Base-by-base conservation (phyloP, 345 rosid species). In the Moringa oleifera region DNA sequence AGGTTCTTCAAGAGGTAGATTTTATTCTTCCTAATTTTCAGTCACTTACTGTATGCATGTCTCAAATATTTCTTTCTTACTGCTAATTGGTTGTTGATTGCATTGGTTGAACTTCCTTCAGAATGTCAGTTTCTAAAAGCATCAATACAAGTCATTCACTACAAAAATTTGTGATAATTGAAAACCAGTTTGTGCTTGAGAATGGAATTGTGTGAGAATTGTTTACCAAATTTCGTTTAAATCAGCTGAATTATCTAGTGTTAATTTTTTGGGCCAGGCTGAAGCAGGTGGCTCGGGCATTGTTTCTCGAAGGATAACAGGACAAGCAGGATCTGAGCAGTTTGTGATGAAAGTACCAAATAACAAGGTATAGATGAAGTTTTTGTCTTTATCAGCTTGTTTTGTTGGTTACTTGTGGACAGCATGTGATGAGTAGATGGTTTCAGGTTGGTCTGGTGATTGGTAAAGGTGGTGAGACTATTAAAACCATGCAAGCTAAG, bases 381-480 rank as follows among this genome's bases (percentile, higher is more conserved):
- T 31, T 50, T 46, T 66, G 58, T 20, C 51, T 63, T 67, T 55
- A 18, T 25, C 25, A 6, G 19, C 25, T 75, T 59, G 18, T 45
- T 52, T 33, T 20, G 16, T 49, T 20, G 62, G 53, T 51, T 41
- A 51, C n/a, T 46, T 62, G 25, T 12, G 46, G 51, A 57, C 75
- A 28, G 54, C 61, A 67, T 72, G 23, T 68, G 52, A 81, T 58
- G n/a, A 33, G 64, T 3, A 55, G 57, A 13, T 65, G 67, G 56
- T 77, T 65, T 68, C 85, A 95, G 99, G 99, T 95, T 79, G 99
- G 99, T 70, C 69, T 95, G 73, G 97, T 95, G 24, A 95, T 95
- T 77, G 99, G 99, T 62, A 95, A 95, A 87, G 98, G 99, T 59
- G 99, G 99, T 18, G 99, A 95, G 54, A 84, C 97, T 22, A 95